Conservation (phyloP, 495 filamentous ascomycete species). For the Hypoxylon lienhwacheense region DNA sequence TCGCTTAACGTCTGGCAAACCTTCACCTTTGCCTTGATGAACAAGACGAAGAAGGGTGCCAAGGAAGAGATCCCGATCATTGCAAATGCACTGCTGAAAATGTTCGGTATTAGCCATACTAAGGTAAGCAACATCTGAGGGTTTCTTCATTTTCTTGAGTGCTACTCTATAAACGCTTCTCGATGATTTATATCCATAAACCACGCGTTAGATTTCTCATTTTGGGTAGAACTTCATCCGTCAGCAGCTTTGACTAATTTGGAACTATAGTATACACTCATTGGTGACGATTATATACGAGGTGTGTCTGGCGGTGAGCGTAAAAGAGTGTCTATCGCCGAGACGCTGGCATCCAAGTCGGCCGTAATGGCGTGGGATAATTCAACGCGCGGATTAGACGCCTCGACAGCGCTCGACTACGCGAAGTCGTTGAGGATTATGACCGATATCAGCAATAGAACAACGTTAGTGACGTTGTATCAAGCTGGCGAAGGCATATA, state of each 20-base stretch:
- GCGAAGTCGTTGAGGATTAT: constrained; percentile 76
- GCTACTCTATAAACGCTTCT: no score
- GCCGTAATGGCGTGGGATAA: constrained; percentile 66
- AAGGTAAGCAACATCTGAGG: constrained; percentile 40
- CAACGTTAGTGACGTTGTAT: constrained; percentile 81
- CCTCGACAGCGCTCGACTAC: constrained; percentile 78
- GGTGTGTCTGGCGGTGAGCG: constrained; percentile 68
- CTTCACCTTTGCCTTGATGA: constrained; percentile 77
- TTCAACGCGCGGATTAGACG: constrained; percentile 78
- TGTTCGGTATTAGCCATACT: constrained; percentile 83
- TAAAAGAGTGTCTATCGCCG: constrained; percentile 60
- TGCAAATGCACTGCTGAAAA: constrained; percentile 67
- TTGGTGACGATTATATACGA: constrained; percentile 83
- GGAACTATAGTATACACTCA: constrained; percentile 63
- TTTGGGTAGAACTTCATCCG: no score
- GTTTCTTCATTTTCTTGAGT: no score
- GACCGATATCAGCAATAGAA: constrained; percentile 79
- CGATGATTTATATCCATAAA: no score
- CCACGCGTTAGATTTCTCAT: no score
- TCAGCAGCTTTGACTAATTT: background rate
- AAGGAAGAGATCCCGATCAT: constrained; percentile 68
- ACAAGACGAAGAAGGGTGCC: constrained; percentile 78
- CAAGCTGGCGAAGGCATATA: constrained; percentile 84
- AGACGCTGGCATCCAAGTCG: constrained; percentile 52
- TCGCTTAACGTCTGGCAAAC: constrained; percentile 78